Conservation (phyloP, 129 eudicot species). For the Flaveria sonorensis region DNA sequence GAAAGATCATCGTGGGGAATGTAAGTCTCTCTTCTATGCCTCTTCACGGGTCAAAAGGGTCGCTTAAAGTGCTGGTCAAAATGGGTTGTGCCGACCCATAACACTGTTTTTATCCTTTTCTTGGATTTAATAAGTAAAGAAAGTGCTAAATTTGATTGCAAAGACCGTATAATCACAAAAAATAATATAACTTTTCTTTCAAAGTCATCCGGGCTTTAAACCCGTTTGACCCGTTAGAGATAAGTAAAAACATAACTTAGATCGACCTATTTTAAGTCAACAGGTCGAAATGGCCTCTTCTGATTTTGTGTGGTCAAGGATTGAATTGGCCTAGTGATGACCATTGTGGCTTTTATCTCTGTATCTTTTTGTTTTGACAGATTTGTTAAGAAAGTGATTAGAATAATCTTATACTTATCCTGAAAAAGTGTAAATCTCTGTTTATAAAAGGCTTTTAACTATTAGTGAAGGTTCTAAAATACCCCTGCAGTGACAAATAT, state of each 20-base stretch:
- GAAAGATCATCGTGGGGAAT: constrained; percentile 91
- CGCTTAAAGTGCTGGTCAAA: not conserved
- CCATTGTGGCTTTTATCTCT: too few species aligned
- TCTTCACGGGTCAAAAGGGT: constrained; percentile 17
- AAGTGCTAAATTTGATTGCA: not conserved
- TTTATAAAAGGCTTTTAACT: too few species aligned
- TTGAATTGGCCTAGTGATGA: too few species aligned
- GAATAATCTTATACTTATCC: too few species aligned
- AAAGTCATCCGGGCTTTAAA: not conserved
- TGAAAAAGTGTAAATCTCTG: not conserved
- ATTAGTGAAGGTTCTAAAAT: too few species aligned
- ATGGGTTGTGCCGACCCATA: not conserved
- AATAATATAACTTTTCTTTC: not conserved
- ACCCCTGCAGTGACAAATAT: too few species aligned
- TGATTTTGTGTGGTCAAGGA: too few species aligned
- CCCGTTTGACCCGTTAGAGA: not conserved
- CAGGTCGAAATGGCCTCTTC: not conserved
- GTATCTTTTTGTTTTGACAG: too few species aligned
- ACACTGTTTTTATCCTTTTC: not conserved
- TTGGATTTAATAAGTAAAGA: not conserved
- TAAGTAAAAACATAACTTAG: not conserved
- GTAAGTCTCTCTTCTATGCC: constrained; percentile 44
- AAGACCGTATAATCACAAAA: not conserved
- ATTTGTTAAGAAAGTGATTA: too few species aligned
- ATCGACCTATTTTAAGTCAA: too few species aligned